Conservation (phyloP, 1,284 basidiomycete genomes). For the Puccinia coronata region DNA sequence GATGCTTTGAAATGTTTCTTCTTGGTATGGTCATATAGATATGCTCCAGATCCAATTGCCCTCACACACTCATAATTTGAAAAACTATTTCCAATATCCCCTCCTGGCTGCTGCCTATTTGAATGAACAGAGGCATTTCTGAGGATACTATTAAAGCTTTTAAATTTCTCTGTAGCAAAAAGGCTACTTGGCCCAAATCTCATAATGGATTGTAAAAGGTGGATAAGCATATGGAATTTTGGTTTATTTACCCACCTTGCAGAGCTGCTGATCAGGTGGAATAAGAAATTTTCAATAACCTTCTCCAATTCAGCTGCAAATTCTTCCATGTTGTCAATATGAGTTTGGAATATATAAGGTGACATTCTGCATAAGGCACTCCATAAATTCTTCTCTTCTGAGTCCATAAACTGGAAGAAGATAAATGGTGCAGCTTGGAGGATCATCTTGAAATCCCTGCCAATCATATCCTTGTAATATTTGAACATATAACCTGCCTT, state of each 20-base stretch:
- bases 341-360: slow-evolving; percentile 60
- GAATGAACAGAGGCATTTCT: too few species aligned
- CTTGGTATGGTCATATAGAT: too few species aligned
- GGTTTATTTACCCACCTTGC: slow-evolving; percentile 61
- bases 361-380: slow-evolving; percentile 57
- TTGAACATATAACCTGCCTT: slow-evolving; percentile 52
- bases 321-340: slow-evolving; percentile 57
- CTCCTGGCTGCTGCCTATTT: too few species aligned
- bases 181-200: too few species aligned
- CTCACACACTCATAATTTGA: too few species aligned
- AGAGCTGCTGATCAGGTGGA: slow-evolving; percentile 56
- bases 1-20: too few species aligned
- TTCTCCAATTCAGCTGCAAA: slow-evolving; percentile 51
- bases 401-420: slow-evolving; percentile 56
- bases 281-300: slow-evolving; percentile 58
- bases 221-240: too few species aligned
- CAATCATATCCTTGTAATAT: slow-evolving; percentile 43
- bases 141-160: too few species aligned
- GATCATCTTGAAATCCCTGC: slow-evolving; percentile 59
- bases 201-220: too few species aligned
- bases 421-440: slow-evolving; percentile 60
- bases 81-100: too few species aligned
- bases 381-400: slow-evolving; percentile 56
- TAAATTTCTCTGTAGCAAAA: too few species aligned
- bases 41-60: too few species aligned